phyloP scores from a whole-genome alignment of 495 filamentous ascomycete species.

The Talaromyces stipitatus region DNA sequence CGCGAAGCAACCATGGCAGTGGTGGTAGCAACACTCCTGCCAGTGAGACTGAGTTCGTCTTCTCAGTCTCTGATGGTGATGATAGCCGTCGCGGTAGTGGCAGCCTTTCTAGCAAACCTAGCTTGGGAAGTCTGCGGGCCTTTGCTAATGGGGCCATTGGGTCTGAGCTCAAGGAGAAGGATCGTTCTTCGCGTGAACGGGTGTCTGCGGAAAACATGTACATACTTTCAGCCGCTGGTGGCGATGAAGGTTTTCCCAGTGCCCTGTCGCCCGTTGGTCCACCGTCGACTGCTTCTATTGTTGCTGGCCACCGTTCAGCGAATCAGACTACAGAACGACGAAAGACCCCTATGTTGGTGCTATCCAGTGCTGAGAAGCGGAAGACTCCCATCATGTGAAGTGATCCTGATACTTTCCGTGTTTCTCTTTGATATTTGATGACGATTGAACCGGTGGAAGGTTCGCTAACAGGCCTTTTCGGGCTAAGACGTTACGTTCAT shows the following conservation, averaged over 20 bases:
- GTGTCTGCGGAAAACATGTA: constrained; percentile 41
- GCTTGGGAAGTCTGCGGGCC: constrained; percentile 71
- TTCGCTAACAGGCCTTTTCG: neutral
- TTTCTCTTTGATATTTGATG: neutral
- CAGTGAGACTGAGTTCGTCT: constrained; percentile 76
- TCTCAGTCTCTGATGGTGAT: constrained; percentile 76
- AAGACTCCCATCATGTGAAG: constrained; percentile 60
- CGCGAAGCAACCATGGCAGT: constrained; percentile 49
- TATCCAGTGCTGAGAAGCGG: constrained; percentile 86
- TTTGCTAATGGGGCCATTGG: constrained; percentile 78
- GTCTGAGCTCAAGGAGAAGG: constrained; percentile 66
- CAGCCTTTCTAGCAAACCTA: constrained; percentile 70
- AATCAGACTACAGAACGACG: constrained; percentile 53
- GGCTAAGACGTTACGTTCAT: neutral
- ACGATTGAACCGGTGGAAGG: constrained; percentile 3
- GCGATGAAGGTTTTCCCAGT: constrained; percentile 56
- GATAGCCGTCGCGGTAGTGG: constrained; percentile 72
- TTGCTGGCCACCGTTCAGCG: constrained; percentile 37
- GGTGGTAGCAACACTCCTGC: constrained; percentile 80
- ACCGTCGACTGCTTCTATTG: constrained; percentile 39
- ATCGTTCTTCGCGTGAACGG: constrained; percentile 53
- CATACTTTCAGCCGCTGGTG: constrained; percentile 29
- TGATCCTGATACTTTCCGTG: neutral
- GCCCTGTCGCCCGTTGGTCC: constrained; percentile 31
- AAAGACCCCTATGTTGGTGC: constrained; percentile 78